Evolutionary conservation across 176 grass and related monocot species (phyloP).

Genomic region (Otatea glauca): DNA sequence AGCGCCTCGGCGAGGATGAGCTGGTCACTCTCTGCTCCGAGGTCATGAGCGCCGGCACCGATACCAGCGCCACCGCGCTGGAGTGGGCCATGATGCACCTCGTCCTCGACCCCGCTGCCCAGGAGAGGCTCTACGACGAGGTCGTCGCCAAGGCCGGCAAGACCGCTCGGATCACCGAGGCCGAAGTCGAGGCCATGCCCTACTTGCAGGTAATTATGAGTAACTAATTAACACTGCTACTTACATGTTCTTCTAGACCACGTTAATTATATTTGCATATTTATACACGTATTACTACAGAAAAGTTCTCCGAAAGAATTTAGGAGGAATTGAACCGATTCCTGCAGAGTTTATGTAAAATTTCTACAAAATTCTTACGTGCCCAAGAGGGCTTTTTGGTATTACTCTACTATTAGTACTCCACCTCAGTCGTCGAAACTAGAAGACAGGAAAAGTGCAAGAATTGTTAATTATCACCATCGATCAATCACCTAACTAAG

Average conservation of each 20-base stretch:
- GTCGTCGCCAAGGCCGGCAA: slow-evolving; percentile 61
- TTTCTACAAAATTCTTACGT: neutral
- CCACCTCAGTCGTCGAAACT: neutral
- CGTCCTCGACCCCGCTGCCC: slow-evolving; percentile 64
- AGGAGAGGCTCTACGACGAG: slow-evolving; percentile 75
- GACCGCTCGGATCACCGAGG: slow-evolving; percentile 65
- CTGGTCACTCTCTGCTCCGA: slow-evolving; percentile 96
- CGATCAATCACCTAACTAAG: neutral
- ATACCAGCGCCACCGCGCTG: slow-evolving; percentile 85
- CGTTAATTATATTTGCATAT: neutral
- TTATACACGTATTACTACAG: neutral
- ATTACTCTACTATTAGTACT: neutral
- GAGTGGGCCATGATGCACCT: slow-evolving; percentile 97
- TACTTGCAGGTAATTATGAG: slow-evolving; percentile 63
- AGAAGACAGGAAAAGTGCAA: neutral
- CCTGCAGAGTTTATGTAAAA: neutral
- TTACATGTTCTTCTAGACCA: neutral
- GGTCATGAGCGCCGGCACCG: slow-evolving; percentile 96
- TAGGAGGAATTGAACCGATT: neutral
- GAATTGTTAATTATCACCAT: neutral
- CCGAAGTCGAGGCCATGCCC: slow-evolving; percentile 80
- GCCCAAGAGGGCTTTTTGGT: neutral
- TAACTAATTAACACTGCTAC: neutral
- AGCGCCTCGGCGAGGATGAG: slow-evolving; percentile 79
- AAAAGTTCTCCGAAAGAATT: neutral